phyloP scores from a whole-genome alignment of 306 rosid species.

The barrel medic (Medicago truncatula) region MtrunA17r5.0-ANR NC_053049.1:39550501-39551000 shows the following conservation, averaged over 20 bases:
- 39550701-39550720: neutral
- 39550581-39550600: neutral
- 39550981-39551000: neutral
- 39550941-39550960: conserved; percentile 10
- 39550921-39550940: neutral
- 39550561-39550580: conserved; percentile 2
- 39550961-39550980: neutral
- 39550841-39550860: conserved; percentile 1
- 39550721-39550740: neutral
- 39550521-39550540: neutral
- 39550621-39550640: neutral
- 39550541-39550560: neutral
- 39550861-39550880: neutral
- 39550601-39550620: neutral
- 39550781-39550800: neutral
- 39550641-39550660: conserved; percentile 28
- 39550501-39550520: neutral
- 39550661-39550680: neutral
- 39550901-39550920: neutral
- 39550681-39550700: neutral
- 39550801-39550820: conserved; percentile 2
- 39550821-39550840: conserved; percentile 7
- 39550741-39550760: neutral
- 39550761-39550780: neutral
- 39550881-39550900: neutral